phyloP scores from a whole-genome alignment of 805 yeast genomes.

The Naumovozyma baii region DNA sequence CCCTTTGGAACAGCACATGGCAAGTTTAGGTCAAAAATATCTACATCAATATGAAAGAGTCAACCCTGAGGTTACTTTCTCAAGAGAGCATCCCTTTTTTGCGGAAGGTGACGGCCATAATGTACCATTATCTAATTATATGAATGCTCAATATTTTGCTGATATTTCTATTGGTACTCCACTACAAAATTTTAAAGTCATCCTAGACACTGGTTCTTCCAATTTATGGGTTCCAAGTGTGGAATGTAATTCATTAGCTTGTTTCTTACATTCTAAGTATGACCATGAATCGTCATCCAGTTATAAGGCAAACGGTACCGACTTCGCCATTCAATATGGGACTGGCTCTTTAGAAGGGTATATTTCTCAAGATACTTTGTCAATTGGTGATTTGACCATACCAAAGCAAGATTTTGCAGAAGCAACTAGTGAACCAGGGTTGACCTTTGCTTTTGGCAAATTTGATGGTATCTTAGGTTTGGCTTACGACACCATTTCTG shows the following conservation, averaged over 20 bases:
- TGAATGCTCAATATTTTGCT: conserved; percentile 93
- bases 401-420: conserved; percentile 92
- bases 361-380: conserved; percentile 75
- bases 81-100: conserved; percentile 18
- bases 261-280: conserved; percentile 87
- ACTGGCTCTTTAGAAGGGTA: conserved; percentile 89
- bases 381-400: conserved; percentile 67
- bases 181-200: conserved; percentile 84
- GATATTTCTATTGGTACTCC: conserved; percentile 91
- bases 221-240: conserved; percentile 93
- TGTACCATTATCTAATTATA: conserved; percentile 81
- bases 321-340: conserved; percentile 81
- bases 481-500: conserved; percentile 87
- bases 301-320: conserved; percentile 79
- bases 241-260: conserved; percentile 88
- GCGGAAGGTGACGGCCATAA: conserved; percentile 39
- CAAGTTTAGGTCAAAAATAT: conserved; percentile 55
- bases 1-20: conserved; percentile 43
- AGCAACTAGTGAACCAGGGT: conserved; percentile 94
- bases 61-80: conserved; percentile 33
- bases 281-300: conserved; percentile 75
- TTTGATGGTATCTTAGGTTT: conserved; percentile 96
- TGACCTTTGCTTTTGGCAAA: conserved; percentile 96
- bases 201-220: conserved; percentile 93
- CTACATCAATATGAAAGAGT: conserved; percentile 39